These are phyloP conservation scores for Ascosphaera acerosa DNA, from an alignment of 2,329 filamentous ascomycete genomes.

Conservation along the genomic window DNA sequence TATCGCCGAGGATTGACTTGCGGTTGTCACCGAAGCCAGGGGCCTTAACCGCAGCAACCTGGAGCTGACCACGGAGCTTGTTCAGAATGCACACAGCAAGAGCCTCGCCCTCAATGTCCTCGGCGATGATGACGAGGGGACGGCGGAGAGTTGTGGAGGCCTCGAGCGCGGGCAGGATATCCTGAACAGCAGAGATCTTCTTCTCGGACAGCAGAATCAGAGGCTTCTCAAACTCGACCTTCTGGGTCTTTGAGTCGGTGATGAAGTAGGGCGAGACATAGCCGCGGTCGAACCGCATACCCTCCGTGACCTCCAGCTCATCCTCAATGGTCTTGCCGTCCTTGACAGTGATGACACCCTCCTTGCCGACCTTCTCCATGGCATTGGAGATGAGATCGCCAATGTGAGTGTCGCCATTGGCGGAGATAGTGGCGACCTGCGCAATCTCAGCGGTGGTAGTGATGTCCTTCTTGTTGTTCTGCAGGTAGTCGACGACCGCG, in stretches of 20 bases:
- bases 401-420: conserved; percentile 89
- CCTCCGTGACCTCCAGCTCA: conserved; percentile 96
- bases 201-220: conserved; percentile 97
- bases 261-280: conserved; percentile 99
- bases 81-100: conserved; percentile 97
- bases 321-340: conserved; percentile 97
- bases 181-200: conserved; percentile 98
- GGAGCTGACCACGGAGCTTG: conserved; percentile 98
- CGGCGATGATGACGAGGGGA: conserved; percentile 91
- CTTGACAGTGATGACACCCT: conserved; percentile 99
- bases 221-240: conserved; percentile 99
- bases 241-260: conserved; percentile 93
- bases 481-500: conserved; percentile 77
- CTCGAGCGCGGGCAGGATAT: conserved; percentile 95
- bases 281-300: conserved; percentile 98
- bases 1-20: conserved; percentile 95
- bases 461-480: conserved; percentile 92
- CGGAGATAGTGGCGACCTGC: conserved; percentile 93
- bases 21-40: conserved; percentile 99
- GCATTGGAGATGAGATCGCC: conserved; percentile 89
- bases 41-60: conserved; percentile 96
- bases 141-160: conserved; percentile 86
- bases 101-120: conserved; percentile 97
- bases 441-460: conserved; percentile 93
- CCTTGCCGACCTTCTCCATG: conserved; percentile 99